Evolutionary conservation across 2,329 filamentous ascomycete genomes (phyloP), one percentile per base, ranked within the genome.

Genomic region (Trichothecium sympodiale): DNA sequence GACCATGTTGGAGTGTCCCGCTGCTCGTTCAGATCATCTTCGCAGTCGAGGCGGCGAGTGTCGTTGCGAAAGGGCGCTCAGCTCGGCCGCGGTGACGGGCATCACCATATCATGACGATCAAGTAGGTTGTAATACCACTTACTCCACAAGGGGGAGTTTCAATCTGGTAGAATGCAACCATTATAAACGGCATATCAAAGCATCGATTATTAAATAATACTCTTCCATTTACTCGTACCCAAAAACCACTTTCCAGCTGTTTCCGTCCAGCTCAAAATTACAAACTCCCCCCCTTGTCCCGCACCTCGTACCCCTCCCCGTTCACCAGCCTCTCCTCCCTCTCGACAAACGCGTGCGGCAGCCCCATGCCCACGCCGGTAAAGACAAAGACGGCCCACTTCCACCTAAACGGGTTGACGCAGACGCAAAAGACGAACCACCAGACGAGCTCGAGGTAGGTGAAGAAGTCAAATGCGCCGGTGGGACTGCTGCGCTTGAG

Each of bases 331-430:
- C 53, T 61, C 45, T 80, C 71, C 59, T 93, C 85, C 13, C 71
- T 61, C 43, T 71, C 62, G 1, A 89, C 77, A 17, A 91, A 64
- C 12, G 61, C 64, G 54, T 72, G 65, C 0, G 85, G 85, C 32
- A 91, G 51, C 15, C 64, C 64, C 30, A 72, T 65, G 0, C 82
- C 83, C 20, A 89, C 53, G 0, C 86, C 85, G 40, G 81, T 81
- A 47, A 93, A 78, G 13, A 93, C 83, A 52, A 93, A 93, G 0
- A 78, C 53, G 0, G 80, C 83, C 86, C 85, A 93, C 62, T 93
- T 93, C 84, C 85, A 93, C 8, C 85, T 65, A 56, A 93, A 93
- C 0, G 86, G 86, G 51, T 93, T 93, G 47, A 91, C 70, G 4
- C 70, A 61, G 29, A 89, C 76, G 38, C 80, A 80, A 50, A 91